phyloP scores from a whole-genome alignment of 768 basidiomycete genomes.

The Ramaria sp. region DNA sequence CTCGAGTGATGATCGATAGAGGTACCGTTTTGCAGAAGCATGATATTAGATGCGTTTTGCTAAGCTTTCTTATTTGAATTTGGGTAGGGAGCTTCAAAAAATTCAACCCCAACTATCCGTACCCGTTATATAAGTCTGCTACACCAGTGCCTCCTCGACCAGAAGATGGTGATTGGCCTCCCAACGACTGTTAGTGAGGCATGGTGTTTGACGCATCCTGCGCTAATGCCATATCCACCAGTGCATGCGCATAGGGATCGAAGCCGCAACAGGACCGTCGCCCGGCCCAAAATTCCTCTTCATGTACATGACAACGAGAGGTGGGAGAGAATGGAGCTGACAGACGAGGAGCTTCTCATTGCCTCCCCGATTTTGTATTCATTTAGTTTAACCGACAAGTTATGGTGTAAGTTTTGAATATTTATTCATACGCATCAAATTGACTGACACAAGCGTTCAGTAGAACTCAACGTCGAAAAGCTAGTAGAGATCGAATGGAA shows the following conservation, averaged over 20 bases:
- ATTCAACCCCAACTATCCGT: constrained; percentile 38
- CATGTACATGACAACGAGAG: neutral
- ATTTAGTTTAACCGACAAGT: constrained; percentile 49
- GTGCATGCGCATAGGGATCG: neutral
- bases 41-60: neutral
- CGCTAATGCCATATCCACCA: neutral
- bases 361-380: constrained; percentile 48
- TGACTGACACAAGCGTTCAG: constrained; percentile 21
- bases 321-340: constrained; percentile 24
- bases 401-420: constrained; percentile 36
- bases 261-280: neutral
- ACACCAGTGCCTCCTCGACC: neutral
- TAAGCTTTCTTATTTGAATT: constrained; percentile 14
- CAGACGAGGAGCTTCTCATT: constrained; percentile 43
- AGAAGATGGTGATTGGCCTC: neutral
- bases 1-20: constrained; percentile 53
- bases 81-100: constrained; percentile 32
- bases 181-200: neutral
- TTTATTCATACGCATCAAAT: neutral
- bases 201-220: no score
- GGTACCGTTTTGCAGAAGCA: constrained; percentile 19
- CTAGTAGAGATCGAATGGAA: constrained; percentile 46
- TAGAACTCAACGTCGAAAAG: constrained; percentile 50
- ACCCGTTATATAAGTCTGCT: constrained; percentile 20
- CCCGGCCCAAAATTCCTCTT: neutral